Base-by-base conservation (phyloP, 306 rosid species). In the Carpinus viminea region DNA sequence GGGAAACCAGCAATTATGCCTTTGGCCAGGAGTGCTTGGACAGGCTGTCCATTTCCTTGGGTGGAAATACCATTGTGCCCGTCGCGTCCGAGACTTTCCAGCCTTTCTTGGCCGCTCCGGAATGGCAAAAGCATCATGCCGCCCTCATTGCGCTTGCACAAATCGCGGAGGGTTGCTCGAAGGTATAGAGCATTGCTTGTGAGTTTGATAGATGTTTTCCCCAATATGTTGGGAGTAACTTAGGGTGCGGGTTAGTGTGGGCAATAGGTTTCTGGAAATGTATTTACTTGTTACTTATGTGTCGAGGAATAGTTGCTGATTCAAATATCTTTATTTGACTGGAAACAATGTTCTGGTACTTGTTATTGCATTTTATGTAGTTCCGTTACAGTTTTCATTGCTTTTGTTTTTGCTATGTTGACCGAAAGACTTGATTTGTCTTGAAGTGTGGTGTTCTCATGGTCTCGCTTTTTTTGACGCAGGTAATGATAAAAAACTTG, bases 1-100 rank as follows among this genome's bases (percentile, higher is more conserved):
- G 96, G 0, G 96, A 88, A 84, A 88, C 88, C 0, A 80, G 88
- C 64, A 91, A 91, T 76, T 91, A 87, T 46, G 87, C 87, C 3
- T 86, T 91, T 70, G 92, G 93, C 6, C 93, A 91, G 74, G 96
- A 89, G 82, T 89, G 93, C 68, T 89, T 91, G 86, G 96, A 91
- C 76, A 82, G 96, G 53, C 83, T 91, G 7, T 83, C 96, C 0
- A 88, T 91, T 74, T 70, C 90, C 0, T 76, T 91, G 28, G 96
- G 96, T 0, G 96, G 96, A 54, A 88, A 91, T 76, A 87, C 93
- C 2, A 89, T 91, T 6, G 90, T 91, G 18, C 91, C 91, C 0
- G 96, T 91, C 21, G 96, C 96, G 0, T 91, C 92, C 0, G 91
- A 88, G 74, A 50, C 83, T 77, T 81, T 88, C 81, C 92, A 87